Evolutionary conservation across 805 yeast species (phyloP), one percentile per base, ranked within the genome.

Genomic region (Candida bentonensis): DNA sequence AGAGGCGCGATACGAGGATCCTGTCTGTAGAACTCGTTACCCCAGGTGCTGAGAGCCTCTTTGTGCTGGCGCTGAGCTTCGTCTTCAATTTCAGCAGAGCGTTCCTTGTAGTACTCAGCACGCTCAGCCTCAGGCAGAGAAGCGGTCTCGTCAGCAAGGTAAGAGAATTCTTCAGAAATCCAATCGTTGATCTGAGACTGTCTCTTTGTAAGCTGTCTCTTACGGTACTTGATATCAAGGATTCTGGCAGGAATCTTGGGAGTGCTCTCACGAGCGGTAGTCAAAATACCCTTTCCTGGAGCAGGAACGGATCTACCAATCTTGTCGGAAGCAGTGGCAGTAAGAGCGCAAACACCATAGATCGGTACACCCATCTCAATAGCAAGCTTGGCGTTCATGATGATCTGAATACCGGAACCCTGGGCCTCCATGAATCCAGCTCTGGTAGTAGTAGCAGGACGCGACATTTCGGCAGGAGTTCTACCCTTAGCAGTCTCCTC

Each of bases 351-450:
- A 50, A 92, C 78, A 67, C 96, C 98, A 58, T 94, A 85, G 58
- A 92, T 85, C 63, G 99, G 99, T 56, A 94, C 96, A 72, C 99
- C 99, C 99, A 92, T 92, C 62, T 82, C 78, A 54, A 92, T 58
- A 30, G 99, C 99, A 53, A 92, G 71, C 53, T 82, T 86, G 44
- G 96, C 98, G 53, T 79, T 76, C 99, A 92, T 92, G 52, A 92
- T 76, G 52, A 92, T 80, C 73, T 92, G 96, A 55, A 85, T 82
- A 78, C 99, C 99, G 44, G 97, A 78, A 74, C 99, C 99, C 69
- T 92, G 99, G 34, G 98, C 81, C 74, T 92, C 99, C 97, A 92
- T 92, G 73, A 92, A 92, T 56, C 99, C 99, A 56, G 81, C 74
- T 75, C 99, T 84, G 41, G 95, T 72, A 36, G 96, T 82, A 44